Percentiles rank a stretch among this genome's conserved stretches.
Evolutionary conservation across 2,329 filamentous ascomycete species (phyloP).

Genomic region (Cryphonectria nitschkei): DNA sequence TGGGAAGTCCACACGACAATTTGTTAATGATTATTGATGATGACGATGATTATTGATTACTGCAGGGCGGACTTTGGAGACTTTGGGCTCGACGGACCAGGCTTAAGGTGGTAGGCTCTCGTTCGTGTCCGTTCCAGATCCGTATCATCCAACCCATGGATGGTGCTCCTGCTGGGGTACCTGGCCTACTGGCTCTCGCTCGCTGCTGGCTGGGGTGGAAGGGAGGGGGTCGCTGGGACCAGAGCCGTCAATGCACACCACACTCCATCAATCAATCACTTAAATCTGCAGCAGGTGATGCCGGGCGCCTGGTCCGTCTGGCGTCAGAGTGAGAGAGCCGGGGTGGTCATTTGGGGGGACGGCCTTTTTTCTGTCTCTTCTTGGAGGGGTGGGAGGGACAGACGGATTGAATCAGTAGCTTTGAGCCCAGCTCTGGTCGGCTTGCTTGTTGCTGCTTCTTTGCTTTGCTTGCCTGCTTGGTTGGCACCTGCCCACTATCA

Average conservation of each 20-base stretch:
- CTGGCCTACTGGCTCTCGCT: not conserved
- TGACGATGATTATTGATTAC: not conserved
- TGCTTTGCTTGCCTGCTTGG: not conserved
- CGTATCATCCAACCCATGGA: slow-evolving; percentile 7
- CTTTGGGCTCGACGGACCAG: not conserved
- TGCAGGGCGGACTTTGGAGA: not conserved
- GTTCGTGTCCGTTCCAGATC: slow-evolving; percentile 6
- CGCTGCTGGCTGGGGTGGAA: not conserved
- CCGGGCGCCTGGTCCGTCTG: not conserved
- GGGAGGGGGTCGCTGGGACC: not conserved
- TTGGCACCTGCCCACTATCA: not conserved
- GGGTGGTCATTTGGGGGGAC: too few relatives aligned
- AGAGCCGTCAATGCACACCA: not conserved
- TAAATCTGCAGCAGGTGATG: not conserved
- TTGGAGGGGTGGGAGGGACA: not conserved
- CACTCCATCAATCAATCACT: not conserved
- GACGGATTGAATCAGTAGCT: not conserved
- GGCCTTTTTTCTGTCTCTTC: too few relatives aligned
- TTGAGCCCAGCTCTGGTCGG: not conserved
- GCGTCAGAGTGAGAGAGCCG: not conserved
- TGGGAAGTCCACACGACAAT: not conserved
- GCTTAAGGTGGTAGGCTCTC: not conserved
- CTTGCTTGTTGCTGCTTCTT: too few relatives aligned
- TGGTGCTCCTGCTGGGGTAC: slow-evolving; percentile 6
- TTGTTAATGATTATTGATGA: too few relatives aligned